Base-by-base conservation (phyloP, 192 early-diverging fungal species). In the Backusella tarrabulga region DNA sequence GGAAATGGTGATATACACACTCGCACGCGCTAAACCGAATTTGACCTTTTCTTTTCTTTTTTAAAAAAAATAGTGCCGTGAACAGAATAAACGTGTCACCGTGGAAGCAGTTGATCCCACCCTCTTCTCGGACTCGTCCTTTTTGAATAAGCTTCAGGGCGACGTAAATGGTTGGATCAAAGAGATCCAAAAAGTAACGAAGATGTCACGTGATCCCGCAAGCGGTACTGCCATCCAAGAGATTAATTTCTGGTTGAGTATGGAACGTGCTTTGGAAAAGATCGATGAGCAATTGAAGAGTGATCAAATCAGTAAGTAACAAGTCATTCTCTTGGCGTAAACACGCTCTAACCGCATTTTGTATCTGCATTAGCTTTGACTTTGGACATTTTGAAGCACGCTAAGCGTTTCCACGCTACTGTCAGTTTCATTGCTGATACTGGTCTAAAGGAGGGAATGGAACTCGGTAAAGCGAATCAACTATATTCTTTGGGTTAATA, bases 111-210 rank as follows among this genome's bases (percentile, higher is more conserved):
- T 98, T 26, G 92, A 92, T 19, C 81, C 90, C 0, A 86, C 85
- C 26, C 85, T 93, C 56, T 86, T 94, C 36, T 86, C 88, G 1
- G 96, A 99, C 76, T 94, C 96, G 1, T 82, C 87, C 4, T 95
- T 99, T 68, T 85, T 99, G 29, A 99, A 99, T 85, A 92, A 93
- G 79, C 88, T 99, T 54, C 98, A 99, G 83, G 86, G 88, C 70
- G 96, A 97, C 76, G 98, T 99, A 41, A 99, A 99, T 77, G 92
- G 92, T 6, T 99, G 98, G 98, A 96, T 99, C 83, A 97, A 97
- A 79, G 98, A 99, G 82, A 99, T 99, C 80, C 97, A 99, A 78
- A 98, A 98, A 78, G 97, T 99, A 19, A 98, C 97, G 50, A 95
- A 96, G 79, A 90, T 99, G 67, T 87, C 90, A 54, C 91, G 98